Evolutionary conservation across 352 stramenopile species (phyloP), one percentile per base, ranked within the genome.

Genomic region (Aphanomyces stellatus): DNA sequence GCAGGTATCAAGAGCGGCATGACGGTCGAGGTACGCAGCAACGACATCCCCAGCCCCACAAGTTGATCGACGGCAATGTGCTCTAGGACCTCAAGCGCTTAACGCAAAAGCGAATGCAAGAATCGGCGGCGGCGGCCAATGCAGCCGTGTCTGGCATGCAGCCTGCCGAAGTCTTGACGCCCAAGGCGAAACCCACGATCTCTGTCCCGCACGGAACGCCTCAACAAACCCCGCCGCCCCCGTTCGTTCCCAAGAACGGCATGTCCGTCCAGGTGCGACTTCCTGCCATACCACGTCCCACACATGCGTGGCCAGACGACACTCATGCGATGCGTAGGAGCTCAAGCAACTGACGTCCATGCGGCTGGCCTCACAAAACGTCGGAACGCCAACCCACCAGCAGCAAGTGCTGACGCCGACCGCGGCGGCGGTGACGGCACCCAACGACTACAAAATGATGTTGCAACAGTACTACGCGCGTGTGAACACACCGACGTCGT

Each of bases 1-100:
- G 90, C 91, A 80, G 85, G 85, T 34, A 93, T 93, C 68, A 93
- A 93, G 73, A 93, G 85, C 74, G 85, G 85, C 63, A 93, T 93
- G 85, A 93, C 85, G 4, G 85, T 93, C 53, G 85, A 93, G 73
- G 74, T 80, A 60, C 33, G 35, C 17, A 5, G 19, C 19, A 27
- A 46, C 37, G n/a, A 46, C 37, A 28, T 43, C 15, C 0, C 15
- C 5, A 31, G n/a, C 31, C 13, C 31, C 55, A 48, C 17, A 19
- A 28, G 11, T 51, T 46, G 31, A 3, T 35, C 46, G n/a, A n/a
- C n/a, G n/a, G n/a, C n/a, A 24, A 43, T 33, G 28, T 61, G 17
- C 24, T 63, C 1, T 33, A 79, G 74, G 85, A 93, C 65, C 71
- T 93, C 49, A 93, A 93, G 72, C 79, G 85, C 13, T 73, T 93